Evolutionary conservation across 768 basidiomycete genomes (phyloP), one percentile per base, ranked within the genome.

Genomic region (Boletellus sp.): DNA sequence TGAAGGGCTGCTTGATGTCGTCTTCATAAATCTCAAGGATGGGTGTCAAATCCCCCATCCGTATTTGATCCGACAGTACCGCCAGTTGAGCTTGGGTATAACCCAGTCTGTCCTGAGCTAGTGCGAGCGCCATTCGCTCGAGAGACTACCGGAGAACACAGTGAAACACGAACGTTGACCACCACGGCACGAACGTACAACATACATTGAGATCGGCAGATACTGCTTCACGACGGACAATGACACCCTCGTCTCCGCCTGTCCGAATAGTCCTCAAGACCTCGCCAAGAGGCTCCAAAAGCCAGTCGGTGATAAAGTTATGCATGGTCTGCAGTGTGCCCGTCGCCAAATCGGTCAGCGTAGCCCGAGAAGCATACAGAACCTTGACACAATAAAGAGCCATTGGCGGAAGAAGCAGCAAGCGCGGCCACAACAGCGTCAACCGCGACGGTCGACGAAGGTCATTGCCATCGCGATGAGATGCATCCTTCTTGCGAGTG

Each of bases 1-100:
- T 84, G 40, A 97, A 58, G 0, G 95, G 95, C n/a, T 72, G 79
- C 64, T 85, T 85, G 70, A 98, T 90, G 59, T 97, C 93, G 52
- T 87, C 81, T 70, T 98, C 95, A 61, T 95, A 97, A 5, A 94
- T 78, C 61, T 84, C 73, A 53, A 95, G 77, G 6, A 97, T 85
- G 16, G 91, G 78, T 3, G 92, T 93, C 53, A 97, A 73, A 66
- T 97, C 92, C 0, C 95, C 95, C 23, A 78, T 65, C 36, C 78
- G 77, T 42, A 97, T 80, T 56, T 85, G 80, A 15, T 67, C 63
- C 1, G 86, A 80, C 15, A 98, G 72, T 8, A 68, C 73, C 3
- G 73, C 75, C n/a, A 96, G 75, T 59, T 92, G 85, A 5, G 72
- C 69, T 5, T 79, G 69, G 2, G 73, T 72, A 51, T 90, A 86